Evolutionary conservation across 1,284 basidiomycete genomes (phyloP), one percentile per base, ranked within the genome.

Genomic region (Neotropicomus parvogracilis): DNA sequence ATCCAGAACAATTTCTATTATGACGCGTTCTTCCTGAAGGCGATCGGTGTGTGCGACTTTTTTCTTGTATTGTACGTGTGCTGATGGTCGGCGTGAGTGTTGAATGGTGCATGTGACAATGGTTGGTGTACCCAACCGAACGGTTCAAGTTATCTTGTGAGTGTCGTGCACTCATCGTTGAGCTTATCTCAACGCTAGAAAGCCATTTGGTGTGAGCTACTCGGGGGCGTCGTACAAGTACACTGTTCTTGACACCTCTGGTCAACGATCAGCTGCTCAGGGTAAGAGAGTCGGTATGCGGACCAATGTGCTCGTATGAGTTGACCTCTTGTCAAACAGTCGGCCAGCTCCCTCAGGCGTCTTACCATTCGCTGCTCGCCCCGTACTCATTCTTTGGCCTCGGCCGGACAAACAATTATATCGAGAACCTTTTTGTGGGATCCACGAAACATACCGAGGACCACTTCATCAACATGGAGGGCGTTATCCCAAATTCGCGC

Each of bases 401-500:
- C 3, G 97, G 97, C 0, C 81, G 97, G 36, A 99, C 95, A n/a
- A 99, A 99, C 72, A 99, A 99, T 68, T 99, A 99, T 70, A 92
- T 99, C 61, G 97, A 99, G 75, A 95, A 94, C 64, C 77, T 97
- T 4, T 93, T 94, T 63, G 88, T 95, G 9, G 94, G 94, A 12
- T 86, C 90, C 2, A 95, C 92, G 4, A 78, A 90, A 26, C 83
- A 89, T 55, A 70, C 75, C 5, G 59, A 69, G 32, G 66, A 83
- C 38, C 89, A 97, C 62, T 88, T 75, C 56, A 90, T 95, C 64
- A 85, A 88, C 58, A 85, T 99, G 75, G 97, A 99, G 64, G 94
- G 95, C 24, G 85, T 99, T 14, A 93, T 99, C 37, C 97, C 97
- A 1, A 99, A 99, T 67, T 95, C 92, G 5, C 94, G 95, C 60